Evolutionary conservation across 495 filamentous ascomycete species (phyloP), one percentile per base, ranked within the genome.

Genomic region (Xylaria scruposa): DNA sequence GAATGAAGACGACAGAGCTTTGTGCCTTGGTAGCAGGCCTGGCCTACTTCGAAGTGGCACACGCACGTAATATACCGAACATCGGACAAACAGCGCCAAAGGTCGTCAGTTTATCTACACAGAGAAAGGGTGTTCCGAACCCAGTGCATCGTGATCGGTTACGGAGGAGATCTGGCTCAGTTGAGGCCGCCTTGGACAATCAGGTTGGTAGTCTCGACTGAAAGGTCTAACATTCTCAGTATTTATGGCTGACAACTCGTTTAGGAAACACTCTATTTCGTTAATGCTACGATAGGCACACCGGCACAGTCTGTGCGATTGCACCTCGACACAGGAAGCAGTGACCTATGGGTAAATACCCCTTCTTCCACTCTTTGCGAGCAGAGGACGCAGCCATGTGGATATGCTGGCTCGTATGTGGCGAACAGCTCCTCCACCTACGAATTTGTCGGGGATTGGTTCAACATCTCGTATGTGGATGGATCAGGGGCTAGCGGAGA

Each of bases 391-490:
- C 73, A 85, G 15, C 85, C 87, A 12, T 95, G 92, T 74, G 70
- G 75, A 13, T 78, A 73, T 26, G 87, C 88, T 13, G 93, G 92
- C 17, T 90, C 91, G 10, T 96, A 93, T 78, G 74, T 88, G 62
- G 85, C 92, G n/a, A 93, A 92, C 75, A 79, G 82, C 0, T 97
- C 95, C 3, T 92, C 91, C n/a, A 92, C 95, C 0, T 97, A 94
- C 81, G 75, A 88, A 66, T 95, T 90, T 77, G 80, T 97, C 49
- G 89, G 88, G 42, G 89, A 86, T 73, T 87, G 92, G 73, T 99
- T 99, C 84, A 92, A 95, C 75, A 98, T 99, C 70, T 90, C 89
- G 10, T 99, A 99, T 77, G 93, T 93, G 33, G 96, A 98, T 80
- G 92, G 92, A 56, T 91, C 92, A 1, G 92, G 89, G 46, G 93